phyloP scores from a whole-genome alignment of 2,329 filamentous ascomycete species.

The Beauveria varroae region DNA sequence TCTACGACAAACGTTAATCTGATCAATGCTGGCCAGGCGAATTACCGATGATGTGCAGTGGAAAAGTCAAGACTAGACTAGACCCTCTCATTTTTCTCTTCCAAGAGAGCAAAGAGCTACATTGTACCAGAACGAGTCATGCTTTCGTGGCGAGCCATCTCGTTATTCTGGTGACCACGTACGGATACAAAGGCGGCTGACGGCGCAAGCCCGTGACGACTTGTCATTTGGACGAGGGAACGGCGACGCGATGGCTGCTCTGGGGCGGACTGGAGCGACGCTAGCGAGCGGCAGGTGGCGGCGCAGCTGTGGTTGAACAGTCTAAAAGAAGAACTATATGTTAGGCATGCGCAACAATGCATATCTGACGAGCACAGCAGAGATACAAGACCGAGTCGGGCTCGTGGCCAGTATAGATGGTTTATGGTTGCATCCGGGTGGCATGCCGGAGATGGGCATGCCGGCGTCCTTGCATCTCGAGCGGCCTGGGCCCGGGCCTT shows the following conservation, averaged over 20 bases:
- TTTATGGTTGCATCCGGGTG: background rate
- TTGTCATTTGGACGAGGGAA: background rate
- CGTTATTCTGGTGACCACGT: background rate
- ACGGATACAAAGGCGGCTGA: background rate
- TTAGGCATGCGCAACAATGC: background rate
- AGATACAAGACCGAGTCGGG: background rate
- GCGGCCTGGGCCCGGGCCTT: conserved; percentile 2
- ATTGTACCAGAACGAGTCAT: background rate
- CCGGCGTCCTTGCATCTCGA: background rate
- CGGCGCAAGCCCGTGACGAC: conserved; percentile 3
- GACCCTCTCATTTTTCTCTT: no score
- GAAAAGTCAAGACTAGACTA: no score
- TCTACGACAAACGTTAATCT: no score
- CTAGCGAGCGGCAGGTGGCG: background rate
- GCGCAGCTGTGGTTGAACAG: background rate
- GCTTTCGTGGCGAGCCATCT: background rate
- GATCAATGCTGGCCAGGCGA: no score
- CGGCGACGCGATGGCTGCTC: background rate
- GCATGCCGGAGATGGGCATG: conserved; percentile 4
- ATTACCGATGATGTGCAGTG: background rate
- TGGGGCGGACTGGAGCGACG: background rate
- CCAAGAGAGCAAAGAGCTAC: no score
- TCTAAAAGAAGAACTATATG: background rate
- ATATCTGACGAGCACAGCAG: background rate
- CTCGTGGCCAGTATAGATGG: background rate